A percentile compares a stretch with the other conserved stretches of the same genome.
phyloP scores from a whole-genome alignment of 192 early-diverging fungal species.

The Endogone sp. region DNA sequence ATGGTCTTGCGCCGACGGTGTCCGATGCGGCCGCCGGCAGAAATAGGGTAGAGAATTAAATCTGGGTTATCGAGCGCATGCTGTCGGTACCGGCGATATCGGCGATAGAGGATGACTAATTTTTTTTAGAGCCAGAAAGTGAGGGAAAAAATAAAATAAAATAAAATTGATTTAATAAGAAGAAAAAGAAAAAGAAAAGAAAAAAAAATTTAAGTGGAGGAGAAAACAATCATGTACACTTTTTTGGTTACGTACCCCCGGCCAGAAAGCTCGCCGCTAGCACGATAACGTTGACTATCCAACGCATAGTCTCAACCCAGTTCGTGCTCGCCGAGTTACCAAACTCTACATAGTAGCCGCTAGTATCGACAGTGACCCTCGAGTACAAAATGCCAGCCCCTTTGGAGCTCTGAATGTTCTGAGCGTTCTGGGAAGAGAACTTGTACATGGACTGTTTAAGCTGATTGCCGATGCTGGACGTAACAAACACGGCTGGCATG shows the following conservation, averaged over 20 bases:
- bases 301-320: not conserved
- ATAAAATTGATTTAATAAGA: not conserved
- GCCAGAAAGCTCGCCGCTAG: not conserved
- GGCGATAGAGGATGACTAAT: not conserved
- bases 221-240: no score
- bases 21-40: not conserved
- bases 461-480: not conserved
- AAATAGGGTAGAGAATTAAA: not conserved
- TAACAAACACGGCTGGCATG: not conserved
- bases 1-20: not conserved
- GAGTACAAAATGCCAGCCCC: not conserved
- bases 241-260: not conserved
- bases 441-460: not conserved
- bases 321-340: not conserved
- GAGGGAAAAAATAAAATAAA: not conserved
- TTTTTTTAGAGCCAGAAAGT: no score
- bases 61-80: not conserved
- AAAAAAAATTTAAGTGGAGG: not conserved
- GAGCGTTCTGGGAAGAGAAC: not conserved
- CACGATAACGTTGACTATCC: not conserved
- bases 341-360: no score
- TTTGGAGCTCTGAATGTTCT: no score
- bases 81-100: not conserved
- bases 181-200: not conserved
- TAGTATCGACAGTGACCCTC: not conserved